Base-by-base conservation (phyloP, 2,329 filamentous ascomycete genomes). In the Trichoderma gracile region DNA sequence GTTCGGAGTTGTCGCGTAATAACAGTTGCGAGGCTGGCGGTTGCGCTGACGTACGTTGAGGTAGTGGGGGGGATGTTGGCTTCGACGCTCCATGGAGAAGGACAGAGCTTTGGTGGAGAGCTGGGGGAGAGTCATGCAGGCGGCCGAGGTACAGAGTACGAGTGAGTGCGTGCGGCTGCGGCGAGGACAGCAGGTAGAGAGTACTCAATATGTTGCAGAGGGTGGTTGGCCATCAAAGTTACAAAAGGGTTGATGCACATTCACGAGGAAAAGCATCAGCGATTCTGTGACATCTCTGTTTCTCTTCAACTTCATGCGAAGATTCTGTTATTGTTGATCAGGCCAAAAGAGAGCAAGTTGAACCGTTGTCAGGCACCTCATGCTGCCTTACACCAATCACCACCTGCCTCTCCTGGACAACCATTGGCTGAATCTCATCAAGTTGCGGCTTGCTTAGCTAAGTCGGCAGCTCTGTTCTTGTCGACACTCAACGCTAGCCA, bases 31-130 rank as follows among this genome's bases (percentile, higher is more conserved):
- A 60, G 46, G 64, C 40, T 54, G 30, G 52, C 60, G 52, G 43
- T 66, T 66, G 69, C 71, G 73, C 74, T 76, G 74, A 76, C 74
- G 74, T 76, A 75, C 70, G 60, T 64, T 63, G 63, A 47, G 54
- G 59, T 66, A 64, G 52, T 54, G 53, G 64, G 52, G 60, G 46
- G 27, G 19, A 49, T 40, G 53, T 50, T 57, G 52, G 30, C 30
- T 9, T 30, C 30, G 30, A 30, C 7, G 30, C 2, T 30, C n/a
- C n/a, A n/a, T 3, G 30, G 8, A 1, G 27, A 30, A 60, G 49
- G 55, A 40, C 49, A 55, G 50, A 55, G 63, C 56, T 60, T 54
- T 65, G 63, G 63, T 65, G 63, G 63, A 56, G 63, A 61, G 47
- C 54, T 64, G 38, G 40, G 23, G 27, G 38, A 52, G 42, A 50